These are phyloP conservation scores for Penicillium glabrum DNA, from an alignment of 2,329 filamentous ascomycete species.

Conservation along the genomic window DNA sequence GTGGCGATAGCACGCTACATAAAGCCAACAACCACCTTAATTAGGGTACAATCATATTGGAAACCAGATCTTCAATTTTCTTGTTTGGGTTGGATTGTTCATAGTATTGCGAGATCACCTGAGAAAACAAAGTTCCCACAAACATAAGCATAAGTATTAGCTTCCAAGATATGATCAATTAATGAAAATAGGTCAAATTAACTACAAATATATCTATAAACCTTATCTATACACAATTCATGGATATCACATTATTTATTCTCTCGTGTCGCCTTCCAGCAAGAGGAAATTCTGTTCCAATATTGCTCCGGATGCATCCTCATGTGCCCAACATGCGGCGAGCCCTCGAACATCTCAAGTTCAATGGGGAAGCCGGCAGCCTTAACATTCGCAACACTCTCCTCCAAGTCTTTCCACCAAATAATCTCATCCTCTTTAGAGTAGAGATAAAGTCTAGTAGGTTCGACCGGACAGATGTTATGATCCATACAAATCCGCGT, in stretches of 20 bases:
- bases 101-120: too few relatives aligned
- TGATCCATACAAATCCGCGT: constrained; percentile 18
- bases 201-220: neutral
- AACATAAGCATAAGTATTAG: too few relatives aligned
- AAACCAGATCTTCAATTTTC: neutral
- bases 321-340: constrained; percentile 63
- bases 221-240: neutral
- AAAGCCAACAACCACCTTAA: neutral
- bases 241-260: neutral
- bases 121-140: too few relatives aligned
- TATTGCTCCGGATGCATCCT: constrained; percentile 57
- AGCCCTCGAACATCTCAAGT: constrained; percentile 57
- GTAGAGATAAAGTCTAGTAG: constrained; percentile 22
- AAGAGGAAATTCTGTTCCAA: constrained; percentile 44
- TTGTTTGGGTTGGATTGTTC: neutral
- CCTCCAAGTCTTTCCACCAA: constrained; percentile 22
- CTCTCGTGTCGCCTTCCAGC: constrained; percentile 16
- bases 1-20: neutral
- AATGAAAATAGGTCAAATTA: neutral
- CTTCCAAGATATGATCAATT: neutral
- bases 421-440: constrained; percentile 29
- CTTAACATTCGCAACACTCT: constrained; percentile 20
- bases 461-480: constrained; percentile 1
- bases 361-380: constrained; percentile 52
- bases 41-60: neutral